Base-by-base conservation (phyloP, 148 eudicot genomes). In the Camellia granthamiana region DNA sequence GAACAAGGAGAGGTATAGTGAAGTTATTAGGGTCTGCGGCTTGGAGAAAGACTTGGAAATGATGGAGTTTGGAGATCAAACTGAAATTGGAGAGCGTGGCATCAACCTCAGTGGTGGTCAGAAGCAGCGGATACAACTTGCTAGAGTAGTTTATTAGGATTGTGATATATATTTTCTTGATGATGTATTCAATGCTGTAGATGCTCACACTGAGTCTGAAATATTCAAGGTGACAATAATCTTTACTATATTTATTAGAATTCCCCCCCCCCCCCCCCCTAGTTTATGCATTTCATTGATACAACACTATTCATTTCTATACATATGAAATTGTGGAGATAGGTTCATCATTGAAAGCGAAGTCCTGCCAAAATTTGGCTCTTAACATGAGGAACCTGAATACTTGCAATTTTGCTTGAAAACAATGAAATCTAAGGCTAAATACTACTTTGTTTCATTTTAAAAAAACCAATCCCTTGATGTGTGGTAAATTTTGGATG, bases 31-130 rank as follows among this genome's bases (percentile, higher is more conserved):
- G 85, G 94, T 90, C 77, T 93, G 98, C 76, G 86, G 94, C 84
- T 88, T 94, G 87, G 90, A 84, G 81, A 91, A 96, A 79, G 99
- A 96, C 82, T 67, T 96, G 82, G 97, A 94, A 81, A 90, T 92
- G 92, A 96, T 96, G 99, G 98, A 96, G 81, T 94, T 83, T 72
- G 98, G 98, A 7, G 99, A 96, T 84, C 97, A 94, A 81, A 96
- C 99, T 43, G 99, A 96, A 88, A 96, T 96, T 12, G 99, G 99
- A 74, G 99, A 96, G 82, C 98, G 97, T 60, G 99, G 98, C 16
- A 96, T 96, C 79, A 96, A 96, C 77, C 92, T 96, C 56, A 96
- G 99, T 77, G 98, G 99, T 66, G 99, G 99, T 23, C 99, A 96
- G 78, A 96, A 96, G 86, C 99, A 96, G 83, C 76, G 98, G 43